Evolutionary conservation across 371 early-diverging fungal genomes (phyloP), one percentile per base, ranked within the genome.

Genomic region (Umbelopsis sp.): DNA sequence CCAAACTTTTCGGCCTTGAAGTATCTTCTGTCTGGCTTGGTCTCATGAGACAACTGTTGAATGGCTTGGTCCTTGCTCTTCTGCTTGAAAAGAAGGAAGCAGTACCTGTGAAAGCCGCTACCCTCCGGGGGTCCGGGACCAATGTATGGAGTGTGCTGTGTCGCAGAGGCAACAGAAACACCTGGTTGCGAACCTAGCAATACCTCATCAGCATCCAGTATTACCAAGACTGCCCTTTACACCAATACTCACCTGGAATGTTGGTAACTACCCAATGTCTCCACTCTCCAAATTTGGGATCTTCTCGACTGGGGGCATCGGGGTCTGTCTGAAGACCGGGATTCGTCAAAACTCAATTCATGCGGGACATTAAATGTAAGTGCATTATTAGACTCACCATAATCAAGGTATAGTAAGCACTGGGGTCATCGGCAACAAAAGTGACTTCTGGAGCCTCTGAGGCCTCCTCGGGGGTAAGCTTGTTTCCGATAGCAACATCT

Each of bases 181-280:
- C 18, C 41, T 50, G 50, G 52, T 50, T 44, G 44, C 20, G 57
- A 50, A 50, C 32, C 10, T 12, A 3, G 29, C 10, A n/a, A 37
- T 29, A 8, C 20, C 45, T 38, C 46, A 38, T 35, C 66, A 45
- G 38, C 32, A 45, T 25, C 41, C 45, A 9, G 18, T 20, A 37
- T 46, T 1, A 37, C 14, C 18, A 11, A 29, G 8, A 8, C 32
- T 68, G 1, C 35, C 22, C 51, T n/a, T 57, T 32, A 48, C 63
- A 12, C 20, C 57, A 48, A 51, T 25, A 18, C 44, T 69, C 76
- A 76, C 83, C 79, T 46, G 87, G 72, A 18, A 89, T 81, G 67
- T 91, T 89, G 20, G 78, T 74, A 32, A 82, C 74, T 9, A 89
- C 74, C 90, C 90, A 91, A 67, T 91, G 91, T 44, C 91, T 85